Conservation (phyloP, 2,329 filamentous ascomycete species). For the Hirsutella minnesotensis region DNA sequence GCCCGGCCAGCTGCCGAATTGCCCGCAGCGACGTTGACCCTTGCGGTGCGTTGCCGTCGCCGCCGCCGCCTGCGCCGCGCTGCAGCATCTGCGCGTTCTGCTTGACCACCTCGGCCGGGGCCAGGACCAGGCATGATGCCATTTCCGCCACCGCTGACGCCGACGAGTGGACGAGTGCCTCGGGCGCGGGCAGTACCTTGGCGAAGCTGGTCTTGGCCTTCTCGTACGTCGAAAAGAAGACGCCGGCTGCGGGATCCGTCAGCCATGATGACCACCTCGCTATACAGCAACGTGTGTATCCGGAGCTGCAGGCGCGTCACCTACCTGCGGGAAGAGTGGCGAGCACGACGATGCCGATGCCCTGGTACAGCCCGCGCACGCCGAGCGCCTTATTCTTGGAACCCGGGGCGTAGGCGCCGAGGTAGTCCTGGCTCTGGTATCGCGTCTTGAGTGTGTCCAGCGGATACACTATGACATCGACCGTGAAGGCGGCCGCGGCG, state of each 20-base stretch:
- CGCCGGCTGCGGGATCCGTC: neutral
- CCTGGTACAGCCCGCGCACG: slow-evolving; percentile 73
- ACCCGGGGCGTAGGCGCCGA: slow-evolving; percentile 48
- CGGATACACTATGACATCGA: slow-evolving; percentile 78
- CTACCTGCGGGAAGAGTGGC: slow-evolving; percentile 79
- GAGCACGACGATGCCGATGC: slow-evolving; percentile 72
- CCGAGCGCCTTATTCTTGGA: slow-evolving; percentile 39
- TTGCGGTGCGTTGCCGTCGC: slow-evolving; percentile 2
- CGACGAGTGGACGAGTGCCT: slow-evolving; percentile 57
- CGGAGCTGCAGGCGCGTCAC: slow-evolving; percentile 4
- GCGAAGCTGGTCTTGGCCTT: slow-evolving; percentile 54
- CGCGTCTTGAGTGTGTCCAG: slow-evolving; percentile 85
- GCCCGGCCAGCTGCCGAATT: slow-evolving; percentile 36
- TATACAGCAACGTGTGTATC: neutral
- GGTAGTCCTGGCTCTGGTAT: slow-evolving; percentile 67
- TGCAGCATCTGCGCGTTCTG: slow-evolving; percentile 82
- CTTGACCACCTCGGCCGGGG: slow-evolving; percentile 83
- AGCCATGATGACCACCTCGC: too few species aligned
- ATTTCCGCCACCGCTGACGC: slow-evolving; percentile 71
- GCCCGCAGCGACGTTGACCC: slow-evolving; percentile 34
- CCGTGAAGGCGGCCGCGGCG: slow-evolving; percentile 72
- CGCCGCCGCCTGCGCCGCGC: slow-evolving; percentile 10
- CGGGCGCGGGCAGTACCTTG: slow-evolving; percentile 42
- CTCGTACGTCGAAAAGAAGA: slow-evolving; percentile 85
- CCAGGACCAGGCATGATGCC: slow-evolving; percentile 75